Evolutionary conservation across 2,329 filamentous ascomycete genomes (phyloP), one percentile per base, ranked within the genome.

Genomic region (Aspergillus hiratsukae): DNA sequence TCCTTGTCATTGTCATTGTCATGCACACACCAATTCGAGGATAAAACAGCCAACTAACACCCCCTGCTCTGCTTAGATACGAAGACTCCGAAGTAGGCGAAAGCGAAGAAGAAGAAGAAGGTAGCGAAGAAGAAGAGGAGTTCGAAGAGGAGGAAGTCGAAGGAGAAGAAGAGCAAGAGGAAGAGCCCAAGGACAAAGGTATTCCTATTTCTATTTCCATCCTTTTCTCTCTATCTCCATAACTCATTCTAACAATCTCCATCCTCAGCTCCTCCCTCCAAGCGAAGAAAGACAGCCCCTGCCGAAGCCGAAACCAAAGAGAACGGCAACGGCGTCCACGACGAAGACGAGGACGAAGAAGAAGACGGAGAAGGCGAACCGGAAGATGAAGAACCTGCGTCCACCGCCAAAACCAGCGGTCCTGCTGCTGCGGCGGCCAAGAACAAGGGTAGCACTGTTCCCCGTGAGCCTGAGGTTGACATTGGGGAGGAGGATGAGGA

Each of bases 401-500:
- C 68, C 11, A 72, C 72, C 3, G 69, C 70, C 9, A 66, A 71
- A 59, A 62, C 60, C 25, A 71, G 70, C 53, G 71, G 59, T 4
- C 70, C 73, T 56, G 66, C 71, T 57, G 66, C 65, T 1, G 58
- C 66, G 29, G 74, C 70, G 27, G 66, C 66, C 21, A 70, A 69
- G 61, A 68, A 59, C 9, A 75, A 71, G 69, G 70, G 60, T 25
- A 61, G 48, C 17, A 57, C 54, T 49, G 62, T 69, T 54, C 66
- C 68, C 11, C 68, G 70, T 61, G 69, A 71, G 53, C 50, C 69
- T 49, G 75, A 76, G 58, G 65, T 69, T 45, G 68, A 72, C 52
- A 67, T 59, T 43, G 68, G 59, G 28, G 68, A 73, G 55, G 61
- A 67, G 46, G 58, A 67, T 40, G 64, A 46, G 2, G 23, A 65